Evolutionary conservation across 345 rosid genomes (phyloP).

Genomic region (Eucalyptus pauciflora): DNA sequence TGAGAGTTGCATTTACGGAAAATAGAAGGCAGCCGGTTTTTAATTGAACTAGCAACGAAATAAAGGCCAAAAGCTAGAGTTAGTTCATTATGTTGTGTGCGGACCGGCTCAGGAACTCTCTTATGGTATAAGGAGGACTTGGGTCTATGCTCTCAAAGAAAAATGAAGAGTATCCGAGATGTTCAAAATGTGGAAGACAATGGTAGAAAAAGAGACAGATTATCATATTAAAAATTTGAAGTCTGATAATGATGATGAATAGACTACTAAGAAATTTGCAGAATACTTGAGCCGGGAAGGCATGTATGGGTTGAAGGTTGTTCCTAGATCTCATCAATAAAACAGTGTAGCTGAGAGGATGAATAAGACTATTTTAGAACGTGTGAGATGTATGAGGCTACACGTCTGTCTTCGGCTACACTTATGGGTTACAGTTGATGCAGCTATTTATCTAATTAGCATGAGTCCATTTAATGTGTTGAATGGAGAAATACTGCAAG

Average conservation of each 20-base stretch:
- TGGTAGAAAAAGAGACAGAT: rapidly evolving
- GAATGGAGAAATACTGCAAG: background rate
- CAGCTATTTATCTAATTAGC: too few species aligned
- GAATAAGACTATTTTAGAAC: too few species aligned
- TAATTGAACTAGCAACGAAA: background rate
- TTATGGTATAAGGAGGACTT: background rate
- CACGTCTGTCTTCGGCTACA: too few species aligned
- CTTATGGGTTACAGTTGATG: background rate
- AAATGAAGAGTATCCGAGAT: too few species aligned
- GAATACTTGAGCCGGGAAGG: background rate
- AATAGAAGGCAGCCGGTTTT: rapidly evolving
- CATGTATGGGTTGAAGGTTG: background rate
- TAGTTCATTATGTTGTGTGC: background rate
- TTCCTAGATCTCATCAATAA: background rate
- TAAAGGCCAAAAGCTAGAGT: background rate
- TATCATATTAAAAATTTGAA: too few species aligned
- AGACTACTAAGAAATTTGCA: background rate
- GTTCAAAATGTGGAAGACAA: background rate
- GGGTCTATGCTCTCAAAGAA: background rate
- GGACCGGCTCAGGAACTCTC: background rate
- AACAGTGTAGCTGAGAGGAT: background rate
- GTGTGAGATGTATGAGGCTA: too few species aligned
- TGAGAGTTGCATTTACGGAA: background rate
- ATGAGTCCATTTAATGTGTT: background rate
- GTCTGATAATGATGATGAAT: background rate